These are phyloP conservation scores for Hippophae tibetana DNA, from an alignment of 306 rosid genomes.

Conservation along the genomic window DNA sequence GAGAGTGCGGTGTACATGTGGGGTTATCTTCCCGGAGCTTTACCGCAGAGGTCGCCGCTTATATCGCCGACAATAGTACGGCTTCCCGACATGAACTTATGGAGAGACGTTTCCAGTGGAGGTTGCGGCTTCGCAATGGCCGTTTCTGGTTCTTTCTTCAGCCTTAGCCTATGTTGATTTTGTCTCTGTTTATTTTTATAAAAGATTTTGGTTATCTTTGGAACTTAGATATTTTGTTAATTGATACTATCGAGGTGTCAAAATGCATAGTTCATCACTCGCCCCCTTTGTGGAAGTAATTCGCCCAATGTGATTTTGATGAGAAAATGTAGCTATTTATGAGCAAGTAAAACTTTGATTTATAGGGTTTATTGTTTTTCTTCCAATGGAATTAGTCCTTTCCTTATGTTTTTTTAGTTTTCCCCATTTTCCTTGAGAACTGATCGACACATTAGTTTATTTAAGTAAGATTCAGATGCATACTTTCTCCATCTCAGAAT, in stretches of 20 bases:
- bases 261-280: background rate
- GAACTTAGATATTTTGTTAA: background rate
- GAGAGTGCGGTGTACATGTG: constrained; percentile 59
- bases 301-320: constrained; percentile 9
- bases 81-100: constrained; percentile 29
- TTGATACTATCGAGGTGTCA: background rate
- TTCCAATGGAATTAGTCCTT: no score
- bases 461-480: no score
- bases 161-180: background rate
- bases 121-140: constrained; percentile 98
- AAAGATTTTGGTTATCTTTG: background rate
- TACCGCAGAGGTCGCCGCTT: constrained; percentile 74
- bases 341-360: background rate
- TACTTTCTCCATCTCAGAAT: no score
- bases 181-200: background rate
- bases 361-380: background rate
- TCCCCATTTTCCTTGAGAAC: no score
- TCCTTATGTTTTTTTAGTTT: no score
- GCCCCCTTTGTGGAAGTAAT: background rate
- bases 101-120: constrained; percentile 77
- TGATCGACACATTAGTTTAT: no score
- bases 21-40: constrained; percentile 92
- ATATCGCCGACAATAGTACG: constrained; percentile 46
- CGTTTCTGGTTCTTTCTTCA: constrained; percentile 50
- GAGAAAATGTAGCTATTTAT: constrained; percentile 16